Evolutionary conservation across 345 rosid genomes (phyloP).

Genomic region (Eucalyptus pauciflora): DNA sequence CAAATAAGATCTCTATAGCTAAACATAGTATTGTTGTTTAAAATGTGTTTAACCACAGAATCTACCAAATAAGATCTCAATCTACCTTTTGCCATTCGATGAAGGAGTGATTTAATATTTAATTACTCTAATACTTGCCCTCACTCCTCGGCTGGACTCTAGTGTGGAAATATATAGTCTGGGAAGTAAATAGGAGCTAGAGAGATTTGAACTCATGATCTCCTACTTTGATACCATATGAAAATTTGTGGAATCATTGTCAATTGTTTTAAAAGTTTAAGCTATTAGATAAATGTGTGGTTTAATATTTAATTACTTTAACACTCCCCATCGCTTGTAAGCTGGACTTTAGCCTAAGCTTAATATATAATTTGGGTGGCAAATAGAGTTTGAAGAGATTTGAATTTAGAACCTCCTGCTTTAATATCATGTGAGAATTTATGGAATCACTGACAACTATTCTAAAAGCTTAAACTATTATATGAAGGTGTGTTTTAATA

Average conservation of each 20-base stretch:
- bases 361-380: no score
- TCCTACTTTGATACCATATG: background rate
- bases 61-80: background rate
- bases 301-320: background rate
- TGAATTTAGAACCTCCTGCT: background rate
- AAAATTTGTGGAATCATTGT: background rate
- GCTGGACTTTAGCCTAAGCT: background rate
- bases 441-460: accelerated
- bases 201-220: background rate
- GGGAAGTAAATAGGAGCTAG: background rate
- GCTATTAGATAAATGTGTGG: background rate
- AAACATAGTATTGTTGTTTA: background rate
- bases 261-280: background rate
- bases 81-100: background rate
- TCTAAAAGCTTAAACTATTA: background rate
- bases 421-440: background rate
- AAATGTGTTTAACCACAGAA: background rate
- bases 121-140: background rate
- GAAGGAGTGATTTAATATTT: background rate
- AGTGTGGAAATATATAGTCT: no score
- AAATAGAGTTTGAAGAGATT: background rate
- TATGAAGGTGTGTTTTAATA: background rate
- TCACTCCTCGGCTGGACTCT: background rate
- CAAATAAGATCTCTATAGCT: background rate
- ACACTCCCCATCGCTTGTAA: background rate